Conservation (phyloP, 2,329 filamentous ascomycete genomes). For the Talaromyces verruculosus region DNA sequence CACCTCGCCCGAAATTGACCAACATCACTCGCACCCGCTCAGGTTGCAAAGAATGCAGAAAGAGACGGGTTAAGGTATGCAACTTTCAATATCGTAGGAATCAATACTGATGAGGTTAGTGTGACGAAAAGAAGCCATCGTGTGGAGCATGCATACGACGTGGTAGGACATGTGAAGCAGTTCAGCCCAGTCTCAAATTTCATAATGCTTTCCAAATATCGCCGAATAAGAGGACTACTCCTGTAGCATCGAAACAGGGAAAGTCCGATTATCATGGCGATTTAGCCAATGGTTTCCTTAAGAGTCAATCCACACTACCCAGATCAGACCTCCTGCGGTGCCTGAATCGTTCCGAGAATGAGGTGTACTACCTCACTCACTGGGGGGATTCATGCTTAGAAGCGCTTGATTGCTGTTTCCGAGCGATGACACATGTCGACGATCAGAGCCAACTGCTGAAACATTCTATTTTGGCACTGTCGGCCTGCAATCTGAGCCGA, state of each 20-base stretch:
- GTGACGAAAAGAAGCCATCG: neutral
- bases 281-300: neutral
- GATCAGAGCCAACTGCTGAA: neutral
- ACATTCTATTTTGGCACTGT: neutral
- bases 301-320: neutral
- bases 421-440: neutral
- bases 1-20: slow-evolving; percentile 2
- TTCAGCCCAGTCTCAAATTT: slow-evolving; percentile 7
- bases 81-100: neutral
- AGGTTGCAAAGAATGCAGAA: slow-evolving; percentile 11
- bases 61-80: neutral
- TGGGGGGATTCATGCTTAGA: neutral
- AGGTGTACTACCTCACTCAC: neutral
- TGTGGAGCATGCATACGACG: slow-evolving; percentile 5
- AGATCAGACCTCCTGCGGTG: neutral
- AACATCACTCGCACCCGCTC: slow-evolving; percentile 10
- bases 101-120: neutral
- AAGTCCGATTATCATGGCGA: neutral
- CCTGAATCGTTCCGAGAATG: neutral
- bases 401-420: neutral
- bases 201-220: neutral
- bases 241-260: neutral
- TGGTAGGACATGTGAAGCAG: slow-evolving; percentile 6
- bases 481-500: neutral
- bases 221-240: neutral